Evolutionary conservation across 768 basidiomycete species (phyloP).

Genomic region (Trichaptum fuscoviolaceum): DNA sequence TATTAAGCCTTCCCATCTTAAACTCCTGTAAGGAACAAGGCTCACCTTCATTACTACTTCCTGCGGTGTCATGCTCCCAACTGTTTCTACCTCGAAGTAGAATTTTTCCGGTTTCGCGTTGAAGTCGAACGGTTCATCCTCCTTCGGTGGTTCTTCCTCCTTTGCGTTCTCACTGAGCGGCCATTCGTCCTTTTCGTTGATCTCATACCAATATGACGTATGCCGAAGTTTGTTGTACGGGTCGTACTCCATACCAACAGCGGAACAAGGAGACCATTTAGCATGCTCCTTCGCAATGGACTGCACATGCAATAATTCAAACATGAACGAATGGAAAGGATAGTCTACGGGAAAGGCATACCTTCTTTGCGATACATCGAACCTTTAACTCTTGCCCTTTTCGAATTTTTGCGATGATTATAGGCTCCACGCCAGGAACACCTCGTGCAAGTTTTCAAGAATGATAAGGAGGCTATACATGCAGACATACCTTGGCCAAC

Average conservation of each 20-base stretch:
- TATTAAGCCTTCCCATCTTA: neutral
- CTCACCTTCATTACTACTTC: conserved; percentile 83
- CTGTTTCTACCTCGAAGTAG: conserved; percentile 93
- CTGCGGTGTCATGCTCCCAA: conserved; percentile 83
- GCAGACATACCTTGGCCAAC: conserved; percentile 68
- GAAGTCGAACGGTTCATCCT: conserved; percentile 84
- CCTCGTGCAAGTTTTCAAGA: conserved; percentile 31
- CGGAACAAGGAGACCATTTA: conserved; percentile 97
- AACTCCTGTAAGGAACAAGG: neutral
- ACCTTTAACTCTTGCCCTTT: conserved; percentile 90
- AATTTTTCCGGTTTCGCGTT: conserved; percentile 84
- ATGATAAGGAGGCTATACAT: conserved; percentile 7
- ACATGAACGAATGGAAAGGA: neutral
- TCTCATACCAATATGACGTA: conserved; percentile 93
- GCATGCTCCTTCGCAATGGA: conserved; percentile 98
- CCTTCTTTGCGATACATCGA: conserved; percentile 90
- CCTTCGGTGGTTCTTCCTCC: conserved; percentile 75
- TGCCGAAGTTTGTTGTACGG: conserved; percentile 96
- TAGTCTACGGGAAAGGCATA: conserved; percentile 24
- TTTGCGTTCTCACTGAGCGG: conserved; percentile 81
- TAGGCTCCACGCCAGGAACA: conserved; percentile 56
- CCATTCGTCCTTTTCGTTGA: conserved; percentile 81
- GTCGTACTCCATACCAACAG: conserved; percentile 96
- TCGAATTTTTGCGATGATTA: conserved; percentile 86
- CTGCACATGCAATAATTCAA: conserved; percentile 34